Evolutionary conservation across 441 rosid genomes (phyloP), one percentile per base, ranked within the genome.

Genomic region (Macaranga tanarius): DNA sequence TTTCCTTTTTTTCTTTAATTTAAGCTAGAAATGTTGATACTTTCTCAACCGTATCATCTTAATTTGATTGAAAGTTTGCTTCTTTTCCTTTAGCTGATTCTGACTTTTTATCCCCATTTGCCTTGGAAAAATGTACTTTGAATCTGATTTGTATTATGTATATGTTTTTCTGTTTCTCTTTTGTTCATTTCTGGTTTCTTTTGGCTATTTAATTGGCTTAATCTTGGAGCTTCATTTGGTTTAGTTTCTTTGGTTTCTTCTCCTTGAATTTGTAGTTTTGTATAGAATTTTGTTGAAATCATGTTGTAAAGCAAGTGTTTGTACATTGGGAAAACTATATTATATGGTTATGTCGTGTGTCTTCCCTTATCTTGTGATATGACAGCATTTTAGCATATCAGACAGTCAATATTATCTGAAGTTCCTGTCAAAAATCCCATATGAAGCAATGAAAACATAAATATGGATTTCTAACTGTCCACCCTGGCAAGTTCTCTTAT

Each of bases 171-270:
- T 42, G 44, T 5, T 47, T 56, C 40, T 26, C 22, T 40, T 6
- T 2, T 42, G 38, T 42, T 42, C 12, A 42, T 10, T 42, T 42
- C 47, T 42, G 57, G 28, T 51, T 57, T 47, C n/a, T 34, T 12
- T 73, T 70, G 50, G 42, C 54, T 55, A 20, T 60, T 61, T 38
- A 61, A 55, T 15, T 50, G 50, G 45, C 22, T 17, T 60, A 44
- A 63, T 54, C 6, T 34, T 58, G 19, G 47, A 65, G 47, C 50
- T 74, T 55, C 23, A 25, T 10, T 77, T 19, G 48, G 25, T 69
- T 23, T 11, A 25, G 6, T 44, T 54, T 52, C 55, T 67, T 34
- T 45, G 25, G 7, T 52, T n/a, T 19, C 0, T 10, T 63, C 47
- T 28, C 13, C 4, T 25, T 19, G 7, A 6, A 13, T 20, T 62